Evolutionary conservation across 257 asterid species (phyloP).

Genomic region (Misopates orontium): DNA sequence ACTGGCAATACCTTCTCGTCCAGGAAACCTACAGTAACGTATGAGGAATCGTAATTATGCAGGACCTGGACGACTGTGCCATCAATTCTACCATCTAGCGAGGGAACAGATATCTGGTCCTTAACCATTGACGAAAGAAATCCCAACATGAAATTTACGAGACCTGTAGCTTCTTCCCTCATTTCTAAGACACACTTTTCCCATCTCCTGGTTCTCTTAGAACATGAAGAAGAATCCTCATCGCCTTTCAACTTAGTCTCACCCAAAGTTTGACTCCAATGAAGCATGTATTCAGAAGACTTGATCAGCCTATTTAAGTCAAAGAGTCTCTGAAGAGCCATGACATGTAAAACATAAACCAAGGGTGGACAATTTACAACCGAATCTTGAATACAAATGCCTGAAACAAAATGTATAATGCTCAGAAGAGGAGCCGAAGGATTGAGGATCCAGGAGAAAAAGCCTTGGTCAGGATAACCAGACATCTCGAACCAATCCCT

Average conservation of each 20-base stretch:
- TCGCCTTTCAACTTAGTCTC: slow-evolving; percentile 44
- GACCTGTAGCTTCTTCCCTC: slow-evolving; percentile 66
- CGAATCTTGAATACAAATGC: slow-evolving; percentile 53
- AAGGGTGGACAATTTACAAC: slow-evolving; percentile 55
- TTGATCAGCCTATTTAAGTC: slow-evolving; percentile 69
- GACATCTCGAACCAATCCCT: slow-evolving; percentile 70
- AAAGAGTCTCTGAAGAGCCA: slow-evolving; percentile 80
- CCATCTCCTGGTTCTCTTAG: slow-evolving; percentile 59
- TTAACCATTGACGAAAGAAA: slow-evolving; percentile 46
- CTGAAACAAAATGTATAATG: slow-evolving; percentile 53
- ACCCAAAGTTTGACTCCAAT: slow-evolving; percentile 43
- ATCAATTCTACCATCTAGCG: slow-evolving; percentile 34
- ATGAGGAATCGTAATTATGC: slow-evolving; percentile 36
- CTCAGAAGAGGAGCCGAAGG: slow-evolving; percentile 64
- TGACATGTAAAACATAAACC: slow-evolving; percentile 59
- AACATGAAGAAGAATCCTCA: slow-evolving; percentile 35
- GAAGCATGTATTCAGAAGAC: slow-evolving; percentile 66
- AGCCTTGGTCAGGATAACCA: slow-evolving; percentile 50
- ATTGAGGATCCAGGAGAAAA: slow-evolving; percentile 60
- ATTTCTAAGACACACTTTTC: slow-evolving; percentile 40
- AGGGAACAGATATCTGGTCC: slow-evolving; percentile 35
- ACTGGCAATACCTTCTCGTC: slow-evolving; percentile 52
- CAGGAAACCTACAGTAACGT: slow-evolving; percentile 55
- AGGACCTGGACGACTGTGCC: slow-evolving; percentile 32
- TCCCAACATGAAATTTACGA: slow-evolving; percentile 55